Conservation (phyloP, 441 rosid genomes). For the Gossypium laxum region DNA sequence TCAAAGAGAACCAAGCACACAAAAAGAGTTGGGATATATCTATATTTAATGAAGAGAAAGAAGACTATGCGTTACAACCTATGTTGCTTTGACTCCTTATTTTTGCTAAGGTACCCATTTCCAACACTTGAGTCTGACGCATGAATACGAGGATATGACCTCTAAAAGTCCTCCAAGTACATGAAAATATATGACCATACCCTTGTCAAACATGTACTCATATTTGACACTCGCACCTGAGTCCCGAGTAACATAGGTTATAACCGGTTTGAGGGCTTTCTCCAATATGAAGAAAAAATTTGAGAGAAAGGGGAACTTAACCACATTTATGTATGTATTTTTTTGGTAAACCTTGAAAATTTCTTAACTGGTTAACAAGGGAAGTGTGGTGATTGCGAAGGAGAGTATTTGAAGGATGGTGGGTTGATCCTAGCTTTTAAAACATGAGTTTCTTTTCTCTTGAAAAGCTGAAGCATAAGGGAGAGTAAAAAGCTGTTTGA, state of each 20-base stretch:
- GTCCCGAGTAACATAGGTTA: neutral
- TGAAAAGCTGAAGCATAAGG: neutral
- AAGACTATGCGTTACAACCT: neutral
- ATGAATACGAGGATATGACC: neutral
- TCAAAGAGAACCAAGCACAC: neutral
- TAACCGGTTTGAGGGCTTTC: neutral
- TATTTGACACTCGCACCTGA: neutral
- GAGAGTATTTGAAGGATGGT: neutral
- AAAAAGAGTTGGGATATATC: neutral
- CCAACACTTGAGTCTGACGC: neutral
- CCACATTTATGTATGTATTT: neutral
- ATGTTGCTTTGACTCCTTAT: neutral
- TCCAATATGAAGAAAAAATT: neutral
- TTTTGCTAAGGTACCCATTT: neutral
- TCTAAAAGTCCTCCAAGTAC: neutral
- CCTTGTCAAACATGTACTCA: neutral
- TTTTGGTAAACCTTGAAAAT: neutral
- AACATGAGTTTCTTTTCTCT: neutral
- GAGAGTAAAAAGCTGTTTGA: neutral
- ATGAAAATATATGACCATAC: neutral
- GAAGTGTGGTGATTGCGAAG: neutral
- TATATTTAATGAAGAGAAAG: neutral
- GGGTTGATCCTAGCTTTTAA: neutral
- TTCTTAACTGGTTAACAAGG: neutral
- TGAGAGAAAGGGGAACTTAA: neutral